These are phyloP conservation scores for Lentinula lateritia DNA, from an alignment of 768 basidiomycete genomes.

Conservation along the genomic window DNA sequence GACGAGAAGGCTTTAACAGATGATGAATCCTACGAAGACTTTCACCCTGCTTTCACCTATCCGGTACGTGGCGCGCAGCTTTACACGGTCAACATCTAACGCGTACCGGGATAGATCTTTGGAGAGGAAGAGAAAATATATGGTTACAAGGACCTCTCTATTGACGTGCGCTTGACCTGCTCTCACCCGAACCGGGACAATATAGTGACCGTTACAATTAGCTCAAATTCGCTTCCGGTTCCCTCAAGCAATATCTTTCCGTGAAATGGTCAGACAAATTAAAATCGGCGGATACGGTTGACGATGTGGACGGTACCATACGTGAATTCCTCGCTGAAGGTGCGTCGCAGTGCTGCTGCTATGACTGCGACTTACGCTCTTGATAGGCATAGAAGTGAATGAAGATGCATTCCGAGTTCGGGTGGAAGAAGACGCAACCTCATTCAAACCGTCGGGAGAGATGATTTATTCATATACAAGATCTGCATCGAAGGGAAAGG, in stretches of 20 bases:
- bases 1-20: slow-evolving; percentile 55
- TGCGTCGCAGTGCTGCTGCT: slow-evolving; percentile 13
- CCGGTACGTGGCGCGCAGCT: slow-evolving; percentile 49
- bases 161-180: slow-evolving; percentile 56
- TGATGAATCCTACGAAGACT: slow-evolving; percentile 58
- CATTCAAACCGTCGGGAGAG: slow-evolving; percentile 74
- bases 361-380: neutral
- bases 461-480: slow-evolving; percentile 75
- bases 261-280: slow-evolving; percentile 67
- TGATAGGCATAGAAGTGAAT: slow-evolving; percentile 63
- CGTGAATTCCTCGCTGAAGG: slow-evolving; percentile 74
- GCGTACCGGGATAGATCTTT: slow-evolving; percentile 56
- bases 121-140: slow-evolving; percentile 97
- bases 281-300: slow-evolving; percentile 60
- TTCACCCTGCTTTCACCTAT: slow-evolving; percentile 91
- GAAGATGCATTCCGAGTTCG: slow-evolving; percentile 59
- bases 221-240: slow-evolving; percentile 87
- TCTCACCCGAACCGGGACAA: neutral
- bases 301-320: slow-evolving; percentile 80
- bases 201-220: slow-evolving; percentile 21
- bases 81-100: neutral
- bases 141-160: slow-evolving; percentile 79
- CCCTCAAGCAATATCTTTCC: slow-evolving; percentile 69
- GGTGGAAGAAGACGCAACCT: slow-evolving; percentile 72
- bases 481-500: slow-evolving; percentile 34